Percentiles rank a stretch among this genome's conserved stretches.
These are phyloP conservation scores for Citrus unshiu DNA, from an alignment of 345 rosid genomes.

Conservation along the genomic window DNA sequence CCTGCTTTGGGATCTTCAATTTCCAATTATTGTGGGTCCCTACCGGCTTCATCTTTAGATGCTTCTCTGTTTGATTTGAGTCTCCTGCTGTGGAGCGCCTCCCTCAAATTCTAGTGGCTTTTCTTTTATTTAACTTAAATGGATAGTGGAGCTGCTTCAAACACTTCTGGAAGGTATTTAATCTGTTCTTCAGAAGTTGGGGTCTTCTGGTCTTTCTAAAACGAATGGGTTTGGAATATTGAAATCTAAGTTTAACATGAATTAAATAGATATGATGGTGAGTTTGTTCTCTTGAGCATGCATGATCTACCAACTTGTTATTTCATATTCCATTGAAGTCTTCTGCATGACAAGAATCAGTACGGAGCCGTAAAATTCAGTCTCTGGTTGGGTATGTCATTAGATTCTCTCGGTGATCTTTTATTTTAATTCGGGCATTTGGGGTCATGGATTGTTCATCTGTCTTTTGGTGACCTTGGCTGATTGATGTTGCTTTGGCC, in stretches of 20 bases:
- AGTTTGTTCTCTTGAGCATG: background rate
- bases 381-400: background rate
- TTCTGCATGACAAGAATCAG: constrained; percentile 9
- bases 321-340: background rate
- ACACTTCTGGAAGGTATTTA: constrained; percentile 59
- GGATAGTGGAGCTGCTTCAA: constrained; percentile 58
- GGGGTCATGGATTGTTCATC: constrained; percentile 9
- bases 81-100: constrained; percentile 48
- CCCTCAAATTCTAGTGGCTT: constrained; percentile 44
- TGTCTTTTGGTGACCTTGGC: constrained; percentile 3
- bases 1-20: constrained; percentile 69
- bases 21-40: constrained; percentile 58
- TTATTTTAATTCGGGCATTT: background rate
- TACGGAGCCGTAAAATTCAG: background rate
- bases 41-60: constrained; percentile 44
- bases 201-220: constrained; percentile 19
- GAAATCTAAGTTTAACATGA: background rate
- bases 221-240: constrained; percentile 6
- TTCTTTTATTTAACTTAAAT: constrained; percentile 45
- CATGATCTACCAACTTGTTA: background rate
- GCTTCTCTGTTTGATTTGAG: constrained; percentile 49
- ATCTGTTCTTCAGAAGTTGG: constrained; percentile 47
- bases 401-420: background rate
- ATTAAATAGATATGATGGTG: background rate
- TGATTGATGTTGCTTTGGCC: constrained; percentile 8